Evolutionary conservation across 2,329 filamentous ascomycete species (phyloP).

Genomic region (Trichoderma pleuroti): DNA sequence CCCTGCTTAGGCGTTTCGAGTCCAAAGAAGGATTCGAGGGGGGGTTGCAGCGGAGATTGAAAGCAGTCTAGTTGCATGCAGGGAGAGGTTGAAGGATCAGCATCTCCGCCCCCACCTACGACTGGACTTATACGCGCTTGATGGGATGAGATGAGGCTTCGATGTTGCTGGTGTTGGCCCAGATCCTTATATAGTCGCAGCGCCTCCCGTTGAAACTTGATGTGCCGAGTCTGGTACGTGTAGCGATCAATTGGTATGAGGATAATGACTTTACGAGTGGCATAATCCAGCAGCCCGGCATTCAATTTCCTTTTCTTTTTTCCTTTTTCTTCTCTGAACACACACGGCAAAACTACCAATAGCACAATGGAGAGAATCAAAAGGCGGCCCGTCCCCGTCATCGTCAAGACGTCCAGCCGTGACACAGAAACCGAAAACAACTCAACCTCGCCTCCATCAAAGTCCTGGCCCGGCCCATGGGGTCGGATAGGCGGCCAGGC

Average conservation of each 20-base stretch:
- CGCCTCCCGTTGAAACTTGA: not conserved
- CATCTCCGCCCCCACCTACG: not conserved
- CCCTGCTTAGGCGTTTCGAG: not conserved
- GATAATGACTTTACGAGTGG: not conserved
- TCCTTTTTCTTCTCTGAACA: not conserved
- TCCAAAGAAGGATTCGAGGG: not conserved
- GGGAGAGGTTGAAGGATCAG: not conserved
- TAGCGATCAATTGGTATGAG: too few relatives aligned
- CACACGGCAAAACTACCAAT: not conserved
- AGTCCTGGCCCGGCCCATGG: not conserved
- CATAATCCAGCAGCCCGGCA: not conserved
- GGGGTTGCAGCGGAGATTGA: not conserved
- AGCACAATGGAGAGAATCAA: not conserved
- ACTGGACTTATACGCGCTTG: not conserved
- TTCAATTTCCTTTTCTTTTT: not conserved
- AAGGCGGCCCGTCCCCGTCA: not conserved
- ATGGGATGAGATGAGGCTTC: not conserved
- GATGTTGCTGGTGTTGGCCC: not conserved
- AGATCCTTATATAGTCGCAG: not conserved
- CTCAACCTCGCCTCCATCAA: not conserved
- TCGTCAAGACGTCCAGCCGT: not conserved
- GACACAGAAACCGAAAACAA: not conserved
- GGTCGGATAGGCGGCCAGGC: not conserved
- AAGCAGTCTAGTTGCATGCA: not conserved
- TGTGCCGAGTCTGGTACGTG: not conserved